Base-by-base conservation (phyloP, 2,329 filamentous ascomycete species). In the Myrmaecium sp. region DNA sequence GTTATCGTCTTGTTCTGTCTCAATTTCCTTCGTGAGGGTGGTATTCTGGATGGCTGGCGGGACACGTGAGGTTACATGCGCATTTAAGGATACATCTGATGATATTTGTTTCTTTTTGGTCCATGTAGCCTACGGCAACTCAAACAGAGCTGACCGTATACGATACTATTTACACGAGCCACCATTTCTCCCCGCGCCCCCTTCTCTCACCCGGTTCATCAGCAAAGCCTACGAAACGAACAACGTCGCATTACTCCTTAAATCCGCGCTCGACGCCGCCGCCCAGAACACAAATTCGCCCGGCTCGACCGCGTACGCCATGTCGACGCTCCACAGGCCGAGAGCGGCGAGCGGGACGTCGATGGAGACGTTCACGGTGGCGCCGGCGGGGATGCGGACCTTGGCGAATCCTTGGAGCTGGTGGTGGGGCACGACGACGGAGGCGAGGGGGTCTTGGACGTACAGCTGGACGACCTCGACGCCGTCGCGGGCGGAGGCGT, bases 221-320 rank as follows among this genome's bases (percentile, higher is more conserved):
- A n/a, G 18, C 11, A 20, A 15, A 17, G 13, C 17, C 21, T 39
- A 53, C 23, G 23, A 34, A 10, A 73, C 65, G 5, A 59, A 66
- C 23, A 73, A 58, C 2, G 62, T 73, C 17, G 59, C 57, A 39
- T 67, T 72, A 0, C 54, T 55, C 35, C 60, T 60, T 29, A 74
- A 42, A 44, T 72, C 63, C 29, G 52, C 52, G 36, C 69, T 74
- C 34, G 56, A 64, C n/a, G 51, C 49, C 2, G 74, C 76, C 10
- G 74, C 63, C 29, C 62, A 55, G 6, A 79, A 54, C 4, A 60
- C 49, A 44, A 81, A 82, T 21, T 72, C 62, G 2, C 76, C 76
- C 3, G 66, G 65, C 58, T 82, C 77, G 19, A 82, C 74, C 14
- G 78, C 71, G 46, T 81, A 81, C 45, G 73, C 53, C 70, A 79